phyloP scores from a whole-genome alignment of 179 eudicot species.

The Silene coronaria region DNA sequence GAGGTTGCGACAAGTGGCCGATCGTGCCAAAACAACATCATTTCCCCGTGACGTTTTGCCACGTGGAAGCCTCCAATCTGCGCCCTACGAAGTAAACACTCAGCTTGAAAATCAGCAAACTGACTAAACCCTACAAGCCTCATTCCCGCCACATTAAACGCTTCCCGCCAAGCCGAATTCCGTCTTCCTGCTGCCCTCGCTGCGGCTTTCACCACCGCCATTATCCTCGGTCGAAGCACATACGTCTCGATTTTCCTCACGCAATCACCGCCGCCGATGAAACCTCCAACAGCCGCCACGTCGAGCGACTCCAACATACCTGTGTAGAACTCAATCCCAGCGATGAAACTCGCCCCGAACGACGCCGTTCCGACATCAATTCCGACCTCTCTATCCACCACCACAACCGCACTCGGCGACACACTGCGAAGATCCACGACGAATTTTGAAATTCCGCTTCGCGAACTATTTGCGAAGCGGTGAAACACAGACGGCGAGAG shows the following conservation, averaged over 20 bases:
- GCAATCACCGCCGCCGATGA: slow-evolving; percentile 45
- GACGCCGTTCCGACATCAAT: slow-evolving; percentile 48
- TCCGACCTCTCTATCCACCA: slow-evolving; percentile 59
- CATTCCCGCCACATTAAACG: slow-evolving; percentile 51
- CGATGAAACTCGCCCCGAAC: slow-evolving; percentile 46
- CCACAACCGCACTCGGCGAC: slow-evolving; percentile 52
- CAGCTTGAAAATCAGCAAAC: slow-evolving; percentile 85
- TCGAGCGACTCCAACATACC: slow-evolving; percentile 77
- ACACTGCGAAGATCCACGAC: slow-evolving; percentile 48
- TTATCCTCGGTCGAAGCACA: slow-evolving; percentile 64
- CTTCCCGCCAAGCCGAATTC: slow-evolving; percentile 62
- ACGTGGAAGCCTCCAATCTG: slow-evolving; percentile 83
- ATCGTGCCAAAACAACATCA: slow-evolving; percentile 93
- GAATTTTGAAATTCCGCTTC: slow-evolving; percentile 43
- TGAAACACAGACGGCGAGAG: slow-evolving; percentile 53
- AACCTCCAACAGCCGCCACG: slow-evolving; percentile 39
- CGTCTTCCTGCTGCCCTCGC: slow-evolving; percentile 35
- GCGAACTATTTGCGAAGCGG: slow-evolving; percentile 21
- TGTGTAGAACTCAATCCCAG: slow-evolving; percentile 65
- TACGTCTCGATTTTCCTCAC: slow-evolving; percentile 57
- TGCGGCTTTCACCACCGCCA: slow-evolving; percentile 59
- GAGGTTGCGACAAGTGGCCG: slow-evolving; percentile 74
- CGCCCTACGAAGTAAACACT: slow-evolving; percentile 64
- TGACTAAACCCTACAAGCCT: slow-evolving; percentile 69
- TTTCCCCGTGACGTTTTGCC: slow-evolving; percentile 81